These are phyloP conservation scores for Beta lomatogona DNA, from an alignment of 179 eudicot species.

Conservation along the genomic window DNA sequence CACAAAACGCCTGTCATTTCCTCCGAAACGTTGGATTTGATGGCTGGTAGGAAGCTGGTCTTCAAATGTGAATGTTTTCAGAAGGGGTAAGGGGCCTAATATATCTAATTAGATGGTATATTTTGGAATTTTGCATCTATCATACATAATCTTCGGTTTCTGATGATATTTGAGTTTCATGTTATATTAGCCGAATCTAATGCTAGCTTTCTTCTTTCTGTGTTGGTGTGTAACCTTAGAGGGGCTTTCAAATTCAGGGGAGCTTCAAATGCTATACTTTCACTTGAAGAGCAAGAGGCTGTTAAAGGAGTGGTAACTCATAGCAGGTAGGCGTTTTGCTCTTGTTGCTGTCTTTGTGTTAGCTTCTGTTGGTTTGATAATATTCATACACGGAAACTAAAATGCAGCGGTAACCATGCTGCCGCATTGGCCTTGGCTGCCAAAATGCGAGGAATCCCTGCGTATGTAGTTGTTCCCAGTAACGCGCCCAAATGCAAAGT, in stretches of 20 bases:
- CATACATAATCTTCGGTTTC: background rate
- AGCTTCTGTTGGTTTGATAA: background rate
- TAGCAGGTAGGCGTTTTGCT: conserved; percentile 61
- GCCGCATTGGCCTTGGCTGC: conserved; percentile 94
- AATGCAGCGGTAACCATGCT: conserved; percentile 90
- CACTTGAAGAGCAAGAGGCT: conserved; percentile 74
- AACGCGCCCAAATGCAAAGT: conserved; percentile 98
- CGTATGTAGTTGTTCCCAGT: conserved; percentile 76
- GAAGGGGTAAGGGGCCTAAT: conserved; percentile 66
- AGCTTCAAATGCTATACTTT: conserved; percentile 89
- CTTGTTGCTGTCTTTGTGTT: background rate
- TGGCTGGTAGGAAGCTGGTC: conserved; percentile 70
- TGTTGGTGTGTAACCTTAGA: conserved; percentile 34
- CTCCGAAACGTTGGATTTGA: conserved; percentile 64
- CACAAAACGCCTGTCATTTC: conserved; percentile 79
- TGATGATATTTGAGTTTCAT: background rate
- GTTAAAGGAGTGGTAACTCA: conserved; percentile 92
- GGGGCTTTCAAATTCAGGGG: conserved; percentile 98
- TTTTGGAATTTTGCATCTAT: background rate
- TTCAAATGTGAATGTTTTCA: conserved; percentile 98
- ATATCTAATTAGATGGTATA: background rate
- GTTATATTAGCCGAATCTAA: background rate
- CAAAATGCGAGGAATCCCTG: conserved; percentile 85
- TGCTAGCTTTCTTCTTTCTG: background rate
- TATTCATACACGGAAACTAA: background rate